Evolutionary conservation across 192 early-diverging fungal species (phyloP).

Genomic region (Phycomyces nitens): DNA sequence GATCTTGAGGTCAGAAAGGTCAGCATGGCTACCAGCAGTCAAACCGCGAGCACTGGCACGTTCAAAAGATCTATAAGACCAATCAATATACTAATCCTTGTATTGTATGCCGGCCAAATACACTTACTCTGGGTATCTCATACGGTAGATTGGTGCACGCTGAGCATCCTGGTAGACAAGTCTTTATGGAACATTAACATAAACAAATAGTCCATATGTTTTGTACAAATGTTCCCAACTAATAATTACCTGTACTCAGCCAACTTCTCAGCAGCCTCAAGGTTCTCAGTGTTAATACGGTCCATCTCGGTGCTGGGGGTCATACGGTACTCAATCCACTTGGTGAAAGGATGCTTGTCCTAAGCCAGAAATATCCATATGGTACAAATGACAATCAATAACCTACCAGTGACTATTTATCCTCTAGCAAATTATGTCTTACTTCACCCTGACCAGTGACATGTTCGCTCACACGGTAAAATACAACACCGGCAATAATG

Average conservation of each 20-base stretch:
- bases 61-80: conserved; percentile 26
- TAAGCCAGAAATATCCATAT: too few relatives aligned
- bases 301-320: conserved; percentile 19
- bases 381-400: too few relatives aligned
- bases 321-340: conserved; percentile 35
- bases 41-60: conserved; percentile 26
- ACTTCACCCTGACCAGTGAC: conserved; percentile 27
- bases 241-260: conserved; percentile 21
- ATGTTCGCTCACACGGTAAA: conserved; percentile 29
- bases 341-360: conserved; percentile 35
- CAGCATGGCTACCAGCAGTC: conserved; percentile 16
- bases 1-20: conserved; percentile 30
- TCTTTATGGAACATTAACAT: conserved; percentile 7
- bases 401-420: not conserved
- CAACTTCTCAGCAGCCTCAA: conserved; percentile 11
- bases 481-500: conserved; percentile 23
- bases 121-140: conserved; percentile 37
- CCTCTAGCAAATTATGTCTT: not conserved
- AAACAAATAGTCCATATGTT: not conserved
- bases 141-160: conserved; percentile 28
- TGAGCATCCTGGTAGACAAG: conserved; percentile 30
- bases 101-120: too few relatives aligned
- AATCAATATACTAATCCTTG: too few relatives aligned
- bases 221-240: too few relatives aligned
- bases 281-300: conserved; percentile 13